Conservation (phyloP, 345 rosid species). For the Eucalyptus regnans region DNA sequence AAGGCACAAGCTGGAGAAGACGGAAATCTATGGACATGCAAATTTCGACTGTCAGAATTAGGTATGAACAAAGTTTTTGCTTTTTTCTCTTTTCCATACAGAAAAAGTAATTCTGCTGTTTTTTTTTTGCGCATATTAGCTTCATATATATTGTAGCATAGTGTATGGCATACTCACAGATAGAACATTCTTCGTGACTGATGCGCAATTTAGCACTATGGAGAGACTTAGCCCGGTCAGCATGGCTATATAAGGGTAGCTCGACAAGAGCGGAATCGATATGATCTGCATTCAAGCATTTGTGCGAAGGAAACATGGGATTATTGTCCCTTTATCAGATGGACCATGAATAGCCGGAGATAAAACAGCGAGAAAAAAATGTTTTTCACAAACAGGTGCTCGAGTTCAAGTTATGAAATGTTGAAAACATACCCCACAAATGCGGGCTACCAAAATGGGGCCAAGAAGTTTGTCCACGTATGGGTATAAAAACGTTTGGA, state of each 20-base stretch:
- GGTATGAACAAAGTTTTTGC: neutral
- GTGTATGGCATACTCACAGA: conserved; percentile 16
- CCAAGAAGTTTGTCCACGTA: conserved; percentile 55
- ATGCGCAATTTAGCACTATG: conserved; percentile 48
- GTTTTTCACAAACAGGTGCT: neutral
- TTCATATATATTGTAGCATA: neutral
- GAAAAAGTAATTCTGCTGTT: neutral
- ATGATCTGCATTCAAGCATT: conserved; percentile 25
- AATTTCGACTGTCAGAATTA: neutral
- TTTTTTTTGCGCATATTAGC: neutral
- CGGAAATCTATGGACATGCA: conserved; percentile 8
- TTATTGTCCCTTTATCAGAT: neutral
- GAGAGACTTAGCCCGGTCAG: conserved; percentile 54
- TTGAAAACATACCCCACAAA: conserved; percentile 46
- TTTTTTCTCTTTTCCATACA: neutral
- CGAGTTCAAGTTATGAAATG: neutral
- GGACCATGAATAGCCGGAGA: neutral
- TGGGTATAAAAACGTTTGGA: conserved; percentile 59
- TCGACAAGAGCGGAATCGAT: conserved; percentile 37
- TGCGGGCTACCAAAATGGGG: conserved; percentile 35
- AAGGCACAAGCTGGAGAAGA: conserved; percentile 22
- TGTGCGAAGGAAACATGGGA: neutral
- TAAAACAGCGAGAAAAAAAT: neutral
- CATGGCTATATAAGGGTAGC: conserved; percentile 58
- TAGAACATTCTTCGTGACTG: conserved; percentile 52